Evolutionary conservation across 257 asterid genomes (phyloP), one percentile per base, ranked within the genome.

Genomic region (Gentiana straminea): DNA sequence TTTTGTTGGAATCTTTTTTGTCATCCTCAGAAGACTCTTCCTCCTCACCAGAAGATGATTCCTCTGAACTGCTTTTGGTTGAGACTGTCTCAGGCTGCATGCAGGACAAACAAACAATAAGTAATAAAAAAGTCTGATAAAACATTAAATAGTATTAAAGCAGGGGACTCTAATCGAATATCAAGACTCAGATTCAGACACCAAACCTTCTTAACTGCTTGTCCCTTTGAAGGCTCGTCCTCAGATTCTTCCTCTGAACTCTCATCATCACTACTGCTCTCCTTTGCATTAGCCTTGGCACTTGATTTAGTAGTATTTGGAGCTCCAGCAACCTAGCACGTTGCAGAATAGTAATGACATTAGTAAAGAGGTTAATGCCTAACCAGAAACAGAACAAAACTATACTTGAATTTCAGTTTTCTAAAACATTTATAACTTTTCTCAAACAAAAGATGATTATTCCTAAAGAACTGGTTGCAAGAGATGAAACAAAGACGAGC

Each of bases 1-100:
- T 72, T 62, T 58, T 70, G 34, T 69, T 35, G 3, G 71, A 71
- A 7, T 74, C 67, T 12, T 74, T 80, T 5, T 72, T 82, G 54
- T 81, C 94, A 0, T 79, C 90, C 13, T 67, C 84, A 4, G 82
- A 73, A 24, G 87, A 73, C 33, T 75, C 84, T 1, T 77, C 87
- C 35, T 74, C 77, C 33, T 78, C 80, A 33, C 59, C 82, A 24
- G 74, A 72, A 5, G 78, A 68, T 10, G 72, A 71, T 4, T 71
- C 89, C 39, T 69, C 94, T 10, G 84, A 79, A 57, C 76, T 65
- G 59, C 62, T 62, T 46, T 56, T 33, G 62, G 75, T 73, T 33
- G 75, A 4, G 1, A 7, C 66, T 39, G 64, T 36, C 8, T 36
- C 52, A 57, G 68, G 5, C 83, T 78, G 68, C 11, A 41, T 8